A percentile compares a stretch with the other conserved stretches of the same genome.
Evolutionary conservation across 2,329 filamentous ascomycete genomes (phyloP).

Genomic region (Aspergillus floridensis): DNA sequence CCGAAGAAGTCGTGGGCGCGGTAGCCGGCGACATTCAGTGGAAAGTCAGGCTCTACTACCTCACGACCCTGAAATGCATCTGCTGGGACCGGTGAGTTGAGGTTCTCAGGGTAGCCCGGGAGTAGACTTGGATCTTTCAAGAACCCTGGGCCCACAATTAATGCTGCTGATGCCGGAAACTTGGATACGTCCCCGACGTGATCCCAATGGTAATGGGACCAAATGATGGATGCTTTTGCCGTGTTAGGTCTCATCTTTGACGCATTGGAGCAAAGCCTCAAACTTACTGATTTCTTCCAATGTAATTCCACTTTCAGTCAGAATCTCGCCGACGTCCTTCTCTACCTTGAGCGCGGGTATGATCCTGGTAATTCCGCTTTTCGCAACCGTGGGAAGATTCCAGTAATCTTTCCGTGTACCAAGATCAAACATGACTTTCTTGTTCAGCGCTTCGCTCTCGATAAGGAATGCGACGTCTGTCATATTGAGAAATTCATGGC

Average conservation of each 20-base stretch:
- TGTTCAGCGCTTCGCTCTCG: constrained; percentile 20
- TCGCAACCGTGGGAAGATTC: constrained; percentile 19
- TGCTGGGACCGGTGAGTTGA: constrained; percentile 34
- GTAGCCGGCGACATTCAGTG: constrained; percentile 22
- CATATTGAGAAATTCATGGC: constrained; percentile 18
- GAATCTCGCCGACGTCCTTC: constrained; percentile 22
- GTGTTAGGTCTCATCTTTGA: background rate
- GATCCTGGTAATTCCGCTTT: constrained; percentile 8
- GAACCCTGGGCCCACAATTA: constrained; percentile 56
- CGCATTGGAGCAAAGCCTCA: background rate
- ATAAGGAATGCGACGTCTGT: constrained; percentile 23
- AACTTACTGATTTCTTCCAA: constrained; percentile 13
- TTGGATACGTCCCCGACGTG: constrained; percentile 52
- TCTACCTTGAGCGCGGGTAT: constrained; percentile 13
- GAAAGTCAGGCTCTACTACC: constrained; percentile 9
- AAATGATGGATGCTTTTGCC: constrained; percentile 25
- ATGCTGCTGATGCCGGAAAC: constrained; percentile 47
- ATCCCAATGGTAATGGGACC: constrained; percentile 44
- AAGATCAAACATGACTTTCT: constrained; percentile 26
- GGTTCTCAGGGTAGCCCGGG: constrained; percentile 48
- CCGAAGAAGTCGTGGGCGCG: constrained; percentile 29
- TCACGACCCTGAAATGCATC: constrained; percentile 25
- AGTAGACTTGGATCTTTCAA: constrained; percentile 38
- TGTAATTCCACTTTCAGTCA: constrained; percentile 15
- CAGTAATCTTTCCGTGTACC: constrained; percentile 26